Base-by-base conservation (phyloP, 208 protist genomes). In the Leishmania tropica region DNA sequence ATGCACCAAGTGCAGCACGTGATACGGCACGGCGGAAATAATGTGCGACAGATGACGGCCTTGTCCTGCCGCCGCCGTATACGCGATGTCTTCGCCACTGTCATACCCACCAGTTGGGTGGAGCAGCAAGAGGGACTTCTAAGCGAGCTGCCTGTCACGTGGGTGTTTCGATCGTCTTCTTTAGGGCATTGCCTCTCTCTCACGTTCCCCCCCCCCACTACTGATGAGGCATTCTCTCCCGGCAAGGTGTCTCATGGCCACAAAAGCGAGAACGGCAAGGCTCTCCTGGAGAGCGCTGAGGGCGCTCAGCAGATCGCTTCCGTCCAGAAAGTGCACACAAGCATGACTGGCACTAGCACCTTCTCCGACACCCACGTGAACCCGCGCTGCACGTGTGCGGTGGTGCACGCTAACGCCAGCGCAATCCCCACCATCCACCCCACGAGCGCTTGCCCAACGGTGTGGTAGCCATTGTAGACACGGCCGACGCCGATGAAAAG, bases 401-500 rank as follows among this genome's bases (percentile, higher is more conserved):
- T 85, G 40, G 88, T 91, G 56, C 85, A 90, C 76, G 88, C 51
- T 24, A 85, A 51, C 2, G 86, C 90, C 76, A 93, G 73, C 7
- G 75, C 62, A 3, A 77, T 72, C 2, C 93, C 93, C 8, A 94
- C 81, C 19, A 80, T 42, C 68, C 85, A 88, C 19, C 93, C 93
- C 2, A 86, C 86, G 24, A 93, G 42, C 40, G 94, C 92, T 75
- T 96, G 93, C 0, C 60, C 83, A 3, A 90, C 80, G 4, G 87
- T 93, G 84, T 96, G 93, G 78, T 93, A 93, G 62, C 83, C 81
- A 68, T 96, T 96, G 82, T 95, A 96, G 10, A 96, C 88, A 5
- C 93, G 90, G 15, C 92, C 87, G 17, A 70, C 85, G 10, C 86
- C 85, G 35, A 96, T 92, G 40, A 94, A 72, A 1, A 88, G 53